Conservation (phyloP, 345 rosid species). For the Gynandropsis gynandra region DNA sequence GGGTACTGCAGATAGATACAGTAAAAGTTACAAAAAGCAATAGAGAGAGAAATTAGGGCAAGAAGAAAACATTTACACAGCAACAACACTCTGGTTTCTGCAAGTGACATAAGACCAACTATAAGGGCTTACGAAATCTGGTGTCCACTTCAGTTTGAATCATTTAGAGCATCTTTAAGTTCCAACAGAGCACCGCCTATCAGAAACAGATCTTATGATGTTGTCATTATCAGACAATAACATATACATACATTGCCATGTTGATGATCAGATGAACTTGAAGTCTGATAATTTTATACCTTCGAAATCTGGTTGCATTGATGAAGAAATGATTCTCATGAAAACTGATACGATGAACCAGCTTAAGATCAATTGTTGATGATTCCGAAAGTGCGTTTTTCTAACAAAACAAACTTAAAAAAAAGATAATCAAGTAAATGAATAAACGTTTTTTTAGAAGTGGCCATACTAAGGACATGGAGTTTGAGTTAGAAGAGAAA, state of each 20-base stretch:
- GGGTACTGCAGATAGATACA: conserved; percentile 39
- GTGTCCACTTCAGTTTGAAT: conserved; percentile 54
- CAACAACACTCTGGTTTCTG: conserved; percentile 53
- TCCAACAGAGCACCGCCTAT: conserved; percentile 70
- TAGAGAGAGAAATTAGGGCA: no score
- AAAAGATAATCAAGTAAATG: no score
- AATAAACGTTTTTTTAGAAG: no score
- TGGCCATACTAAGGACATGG: no score
- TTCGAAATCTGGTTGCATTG: conserved; percentile 59
- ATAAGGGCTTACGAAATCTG: conserved; percentile 62
- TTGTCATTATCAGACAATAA: conserved; percentile 2
- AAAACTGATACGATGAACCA: conserved; percentile 37
- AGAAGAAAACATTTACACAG: conserved; percentile 47
- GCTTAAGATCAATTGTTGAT: conserved; percentile 24
- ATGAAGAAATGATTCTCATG: conserved; percentile 31
- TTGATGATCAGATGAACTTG: not conserved
- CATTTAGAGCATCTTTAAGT: conserved; percentile 47
- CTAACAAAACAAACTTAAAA: not conserved
- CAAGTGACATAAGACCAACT: conserved; percentile 85
- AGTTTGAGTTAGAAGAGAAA: no score
- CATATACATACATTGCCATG: not conserved
- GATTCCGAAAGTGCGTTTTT: conserved; percentile 6
- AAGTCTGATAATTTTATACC: conserved; percentile 30
- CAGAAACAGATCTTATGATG: conserved; percentile 4
- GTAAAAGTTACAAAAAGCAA: conserved; percentile 1